These are phyloP conservation scores for Vaccinium vitisidaea DNA, from an alignment of 148 eudicot genomes.

Conservation along the genomic window DNA sequence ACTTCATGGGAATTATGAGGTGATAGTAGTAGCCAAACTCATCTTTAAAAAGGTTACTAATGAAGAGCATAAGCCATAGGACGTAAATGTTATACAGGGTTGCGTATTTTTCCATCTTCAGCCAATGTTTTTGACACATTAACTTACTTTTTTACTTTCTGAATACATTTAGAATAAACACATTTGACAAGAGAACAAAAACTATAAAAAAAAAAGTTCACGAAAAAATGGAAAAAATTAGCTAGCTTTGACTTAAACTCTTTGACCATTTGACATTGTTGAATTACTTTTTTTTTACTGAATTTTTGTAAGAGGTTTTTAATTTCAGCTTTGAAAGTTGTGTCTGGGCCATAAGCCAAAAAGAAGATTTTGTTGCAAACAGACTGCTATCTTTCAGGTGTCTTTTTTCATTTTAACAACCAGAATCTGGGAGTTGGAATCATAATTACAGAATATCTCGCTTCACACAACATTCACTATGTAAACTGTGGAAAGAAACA, in stretches of 20 bases:
- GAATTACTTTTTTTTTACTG: too few species aligned
- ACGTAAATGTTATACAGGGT: not conserved
- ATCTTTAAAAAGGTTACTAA: not conserved
- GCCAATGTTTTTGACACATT: too few species aligned
- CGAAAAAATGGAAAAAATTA: too few species aligned
- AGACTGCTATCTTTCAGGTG: not conserved
- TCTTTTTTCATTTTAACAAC: not conserved
- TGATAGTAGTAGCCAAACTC: not conserved
- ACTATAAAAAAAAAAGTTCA: too few species aligned
- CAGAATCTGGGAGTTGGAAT: not conserved
- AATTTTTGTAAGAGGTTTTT: too few species aligned
- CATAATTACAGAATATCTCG: not conserved
- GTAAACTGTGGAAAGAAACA: not conserved
- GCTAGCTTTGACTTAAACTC: too few species aligned
- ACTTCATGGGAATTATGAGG: not conserved
- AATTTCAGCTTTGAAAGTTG: not conserved
- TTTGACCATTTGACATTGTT: too few species aligned
- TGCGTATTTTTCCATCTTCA: too few species aligned
- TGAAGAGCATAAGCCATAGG: not conserved
- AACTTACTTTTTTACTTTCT: too few species aligned
- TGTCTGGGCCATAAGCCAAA: not conserved
- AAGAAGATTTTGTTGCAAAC: not conserved
- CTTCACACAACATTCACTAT: not conserved
- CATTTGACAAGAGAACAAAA: too few species aligned
- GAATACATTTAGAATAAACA: too few species aligned